A percentile compares a stretch with the other conserved stretches of the same genome.
phyloP scores from a whole-genome alignment of 2,329 filamentous ascomycete genomes.

The Colletotrichum godetiae region DNA sequence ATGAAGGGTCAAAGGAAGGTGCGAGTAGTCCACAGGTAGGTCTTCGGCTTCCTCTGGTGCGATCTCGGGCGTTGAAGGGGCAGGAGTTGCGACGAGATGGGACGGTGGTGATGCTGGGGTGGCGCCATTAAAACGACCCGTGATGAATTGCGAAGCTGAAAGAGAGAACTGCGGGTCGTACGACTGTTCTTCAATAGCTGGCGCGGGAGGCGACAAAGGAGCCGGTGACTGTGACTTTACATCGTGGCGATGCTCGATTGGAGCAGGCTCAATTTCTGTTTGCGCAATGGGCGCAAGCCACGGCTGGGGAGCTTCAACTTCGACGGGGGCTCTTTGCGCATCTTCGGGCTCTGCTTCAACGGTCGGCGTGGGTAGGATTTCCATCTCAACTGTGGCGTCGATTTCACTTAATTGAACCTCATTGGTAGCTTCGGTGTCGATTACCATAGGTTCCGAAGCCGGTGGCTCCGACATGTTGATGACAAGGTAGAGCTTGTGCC shows the following conservation, averaged over 20 bases:
- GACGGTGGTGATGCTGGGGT: conserved; percentile 20
- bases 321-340: neutral
- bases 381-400: neutral
- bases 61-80: neutral
- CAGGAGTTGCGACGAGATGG: neutral
- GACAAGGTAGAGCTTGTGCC: neutral
- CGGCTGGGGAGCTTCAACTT: neutral
- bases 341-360: neutral
- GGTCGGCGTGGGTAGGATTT: neutral
- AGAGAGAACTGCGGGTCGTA: conserved; percentile 47
- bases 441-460: neutral
- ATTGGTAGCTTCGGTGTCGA: neutral
- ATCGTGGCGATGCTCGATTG: neutral
- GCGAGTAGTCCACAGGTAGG: conserved; percentile 28
- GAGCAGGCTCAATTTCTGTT: neutral
- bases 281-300: neutral
- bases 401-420: neutral
- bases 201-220: neutral
- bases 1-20: conserved; percentile 14
- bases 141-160: conserved; percentile 40
- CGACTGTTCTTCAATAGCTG: conserved; percentile 1
- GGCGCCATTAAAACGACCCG: conserved; percentile 39
- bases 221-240: neutral
- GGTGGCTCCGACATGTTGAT: neutral
- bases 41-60: conserved; percentile 30